Evolutionary conservation across 2,329 filamentous ascomycete species (phyloP).

Genomic region (Verticillium isaacii): DNA sequence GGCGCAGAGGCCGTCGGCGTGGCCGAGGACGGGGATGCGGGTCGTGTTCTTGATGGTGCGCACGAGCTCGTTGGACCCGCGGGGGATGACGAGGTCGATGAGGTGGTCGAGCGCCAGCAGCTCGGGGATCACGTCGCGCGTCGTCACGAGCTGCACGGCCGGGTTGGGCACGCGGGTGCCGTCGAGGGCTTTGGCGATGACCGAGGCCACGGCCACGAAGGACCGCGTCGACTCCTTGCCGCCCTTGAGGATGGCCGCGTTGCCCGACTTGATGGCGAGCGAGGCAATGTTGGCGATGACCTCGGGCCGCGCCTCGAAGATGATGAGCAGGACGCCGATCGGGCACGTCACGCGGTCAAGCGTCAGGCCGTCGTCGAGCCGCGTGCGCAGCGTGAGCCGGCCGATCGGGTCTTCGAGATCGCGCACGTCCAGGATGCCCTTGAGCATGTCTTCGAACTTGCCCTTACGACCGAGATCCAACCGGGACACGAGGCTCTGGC

Average conservation of each 20-base stretch:
- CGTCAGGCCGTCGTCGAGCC: conserved; percentile 78
- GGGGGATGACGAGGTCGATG: conserved; percentile 92
- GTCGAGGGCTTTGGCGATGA: conserved; percentile 74
- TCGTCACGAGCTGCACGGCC: conserved; percentile 90
- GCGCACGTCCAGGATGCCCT: conserved; percentile 86
- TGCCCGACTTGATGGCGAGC: conserved; percentile 93
- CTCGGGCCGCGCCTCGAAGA: conserved; percentile 95
- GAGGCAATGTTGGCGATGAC: conserved; percentile 98
- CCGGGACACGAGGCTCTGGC: conserved; percentile 78
- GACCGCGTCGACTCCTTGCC: conserved; percentile 94
- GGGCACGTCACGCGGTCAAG: conserved; percentile 89
- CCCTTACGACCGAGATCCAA: conserved; percentile 81
- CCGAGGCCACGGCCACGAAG: conserved; percentile 84
- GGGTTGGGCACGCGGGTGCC: conserved; percentile 73
- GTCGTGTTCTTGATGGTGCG: conserved; percentile 85
- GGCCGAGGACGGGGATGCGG: conserved; percentile 91
- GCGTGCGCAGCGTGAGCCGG: conserved; percentile 75
- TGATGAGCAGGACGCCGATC: conserved; percentile 95
- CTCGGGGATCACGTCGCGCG: conserved; percentile 82
- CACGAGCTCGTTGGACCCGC: conserved; percentile 86
- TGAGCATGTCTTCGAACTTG: conserved; percentile 97
- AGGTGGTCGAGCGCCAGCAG: conserved; percentile 80
- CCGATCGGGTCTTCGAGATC: conserved; percentile 85
- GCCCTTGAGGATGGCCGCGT: conserved; percentile 92
- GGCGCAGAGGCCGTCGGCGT: conserved; percentile 89